Base-by-base conservation (phyloP, 2,329 filamentous ascomycete species). In the Curvularia lunata region DNA sequence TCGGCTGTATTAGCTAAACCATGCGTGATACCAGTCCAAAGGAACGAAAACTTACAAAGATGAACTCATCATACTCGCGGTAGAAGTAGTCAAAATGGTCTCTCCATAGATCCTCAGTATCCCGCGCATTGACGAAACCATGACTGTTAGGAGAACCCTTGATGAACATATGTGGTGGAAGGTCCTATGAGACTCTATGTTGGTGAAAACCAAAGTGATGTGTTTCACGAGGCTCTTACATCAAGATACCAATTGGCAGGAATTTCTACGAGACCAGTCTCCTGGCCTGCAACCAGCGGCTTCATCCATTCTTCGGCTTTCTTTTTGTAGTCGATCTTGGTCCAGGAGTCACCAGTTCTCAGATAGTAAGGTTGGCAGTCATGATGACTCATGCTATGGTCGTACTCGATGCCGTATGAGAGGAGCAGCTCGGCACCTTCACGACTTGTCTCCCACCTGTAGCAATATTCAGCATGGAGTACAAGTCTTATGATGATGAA, bases 81-180 rank as follows among this genome's bases (percentile, higher is more conserved):
- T 91, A 91, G 68, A 89, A 91, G 73, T 91, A 91, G 65, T 88
- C 83, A 60, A 89, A 89, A 62, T 88, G 86, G 59, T 88, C 85
- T 50, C 82, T 75, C 86, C 86, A 89, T 32, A 88, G 79, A 32
- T 87, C 85, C 63, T 89, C 86, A 1, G 88, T 82, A 56, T 87
- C 85, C 19, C 82, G 77, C 1, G 82, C 77, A 57, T 80, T 79
- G 7, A 81, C 79, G 69, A 77, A 88, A 4, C 87, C 87, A 66
- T 90, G 87, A 23, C 81, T 84, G 65, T 89, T 89, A 0, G 86
- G 77, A 0, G 84, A 79, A 2, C 81, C 82, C 71, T 90, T 90
- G 68, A 90, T 88, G 69, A 89, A 90, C 86, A 89, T 88, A 84
- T 89, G 86, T 0, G 86, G 87, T 4, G 87, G 86, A 10, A 68